Percentiles rank a stretch among this genome's conserved stretches.
Conservation (phyloP, 1,139 yeast genomes). For the Geotrichum cucujoidarum region DNA sequence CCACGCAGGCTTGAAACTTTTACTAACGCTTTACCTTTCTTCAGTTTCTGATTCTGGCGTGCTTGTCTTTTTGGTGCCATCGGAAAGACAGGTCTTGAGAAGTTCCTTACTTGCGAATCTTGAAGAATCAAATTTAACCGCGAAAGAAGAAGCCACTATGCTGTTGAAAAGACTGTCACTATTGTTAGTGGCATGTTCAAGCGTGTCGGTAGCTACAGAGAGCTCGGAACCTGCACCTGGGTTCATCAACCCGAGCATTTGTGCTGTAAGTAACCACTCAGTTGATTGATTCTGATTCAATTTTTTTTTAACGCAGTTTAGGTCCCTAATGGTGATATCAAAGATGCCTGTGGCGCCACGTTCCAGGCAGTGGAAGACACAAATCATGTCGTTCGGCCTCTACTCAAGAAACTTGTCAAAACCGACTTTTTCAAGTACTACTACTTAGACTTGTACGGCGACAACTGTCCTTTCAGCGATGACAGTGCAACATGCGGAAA, state of each 20-base stretch:
- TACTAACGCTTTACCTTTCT: too few species aligned
- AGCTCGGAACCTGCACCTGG: neutral
- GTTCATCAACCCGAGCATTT: slow-evolving; percentile 14
- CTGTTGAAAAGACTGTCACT: too few species aligned
- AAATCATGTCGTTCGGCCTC: slow-evolving; percentile 49
- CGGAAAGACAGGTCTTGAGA: too few species aligned
- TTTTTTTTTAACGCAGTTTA: slow-evolving; percentile 8
- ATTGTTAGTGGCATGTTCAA: neutral
- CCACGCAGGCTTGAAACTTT: too few species aligned
- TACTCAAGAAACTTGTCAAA: slow-evolving; percentile 49
- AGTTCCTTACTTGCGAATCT: too few species aligned
- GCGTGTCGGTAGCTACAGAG: neutral
- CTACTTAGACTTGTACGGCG: slow-evolving; percentile 71
- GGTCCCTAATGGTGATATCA: slow-evolving; percentile 23
- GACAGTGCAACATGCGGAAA: slow-evolving; percentile 84
- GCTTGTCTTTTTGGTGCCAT: too few species aligned
- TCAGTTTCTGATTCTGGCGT: too few species aligned
- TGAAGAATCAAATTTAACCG: too few species aligned
- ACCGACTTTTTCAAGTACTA: slow-evolving; percentile 64
- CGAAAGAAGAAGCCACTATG: too few species aligned
- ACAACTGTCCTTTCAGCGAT: slow-evolving; percentile 82
- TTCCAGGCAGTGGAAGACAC: slow-evolving; percentile 50
- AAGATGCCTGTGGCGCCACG: slow-evolving; percentile 47
- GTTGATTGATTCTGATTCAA: slow-evolving; percentile 12
- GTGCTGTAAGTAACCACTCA: slow-evolving; percentile 11